Evolutionary conservation across 345 rosid species (phyloP), one percentile per base, ranked within the genome.

Genomic region (Sonneratia alba): DNA sequence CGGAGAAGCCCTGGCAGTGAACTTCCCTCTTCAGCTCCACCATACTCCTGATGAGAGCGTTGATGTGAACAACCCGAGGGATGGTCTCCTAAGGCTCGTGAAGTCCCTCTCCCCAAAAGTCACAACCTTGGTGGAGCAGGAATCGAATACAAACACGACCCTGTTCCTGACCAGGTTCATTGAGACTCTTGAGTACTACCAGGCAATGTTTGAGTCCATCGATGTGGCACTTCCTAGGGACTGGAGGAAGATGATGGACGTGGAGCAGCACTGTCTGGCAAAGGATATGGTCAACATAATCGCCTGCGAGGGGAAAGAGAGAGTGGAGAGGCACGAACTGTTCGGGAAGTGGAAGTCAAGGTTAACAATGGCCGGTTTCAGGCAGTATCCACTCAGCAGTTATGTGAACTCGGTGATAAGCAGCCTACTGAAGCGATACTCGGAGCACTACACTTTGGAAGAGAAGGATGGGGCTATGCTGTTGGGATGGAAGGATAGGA

Each of bases 21-120:
- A 87, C 81, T 86, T 89, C 64, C 89, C 96, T 0, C 59, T 89
- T 74, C 88, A 86, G 83, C 92, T 89, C 66, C 90, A 89, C 78
- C 90, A 85, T 79, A 86, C 85, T 53, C 88, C 96, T 0, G 92
- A 89, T 16, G 96, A 89, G 74, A 86, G 92, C 19, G 89, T 89
- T 16, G 90, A 87, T 42, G 81, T 69, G 69, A 86, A 77, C 82
- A 89, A 87, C 75, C 96, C 87, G 16, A 82, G 96, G 72, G 96
- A 89, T 66, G 89, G 83, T 49, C 83, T 89, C n/a, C 80, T 89
- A 40, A 83, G 96, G 68, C 79, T 86, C 85, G 78, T 89, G 15
- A 87, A 86, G 77, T 85, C 90, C 38, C 85, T 89, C 13, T 81
- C 83, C 47, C 92, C 96, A 15, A 87, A 86, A 72, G 89, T 87